Evolutionary conservation across 345 rosid genomes (phyloP).

Genomic region (Eucalyptus urophylla): DNA sequence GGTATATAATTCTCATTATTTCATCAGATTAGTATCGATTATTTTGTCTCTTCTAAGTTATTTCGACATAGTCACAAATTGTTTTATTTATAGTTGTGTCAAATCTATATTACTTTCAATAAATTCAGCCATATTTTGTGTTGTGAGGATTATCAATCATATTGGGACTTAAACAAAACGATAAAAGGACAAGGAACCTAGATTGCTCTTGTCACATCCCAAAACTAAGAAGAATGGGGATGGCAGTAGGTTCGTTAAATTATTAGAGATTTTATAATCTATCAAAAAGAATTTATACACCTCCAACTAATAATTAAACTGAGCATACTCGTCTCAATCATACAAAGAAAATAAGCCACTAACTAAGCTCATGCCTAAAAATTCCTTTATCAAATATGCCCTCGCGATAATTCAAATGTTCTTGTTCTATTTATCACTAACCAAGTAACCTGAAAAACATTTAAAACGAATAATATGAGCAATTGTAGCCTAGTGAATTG

Average conservation of each 20-base stretch:
- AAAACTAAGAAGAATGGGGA: neutral
- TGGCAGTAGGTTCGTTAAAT: neutral
- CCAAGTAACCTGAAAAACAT: neutral
- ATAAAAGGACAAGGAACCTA: neutral
- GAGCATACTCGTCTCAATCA: neutral
- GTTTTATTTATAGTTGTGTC: neutral
- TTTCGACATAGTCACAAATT: neutral
- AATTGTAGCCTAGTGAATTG: too few relatives aligned
- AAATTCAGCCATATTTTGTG: neutral
- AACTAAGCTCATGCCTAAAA: neutral
- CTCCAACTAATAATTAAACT: neutral
- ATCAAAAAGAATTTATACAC: neutral
- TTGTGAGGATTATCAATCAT: neutral
- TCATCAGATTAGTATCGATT: fast-evolving
- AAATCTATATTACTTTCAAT: neutral
- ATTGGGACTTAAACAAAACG: neutral
- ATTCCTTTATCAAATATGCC: neutral
- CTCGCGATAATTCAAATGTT: fast-evolving
- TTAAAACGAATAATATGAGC: neutral
- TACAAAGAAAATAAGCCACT: neutral
- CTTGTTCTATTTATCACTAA: neutral
- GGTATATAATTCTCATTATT: neutral
- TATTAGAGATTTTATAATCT: neutral
- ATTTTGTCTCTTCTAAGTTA: neutral
- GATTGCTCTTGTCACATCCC: neutral